A percentile compares a stretch with the other conserved stretches of the same genome.
These are phyloP conservation scores for Sphagnum fallax DNA, from an alignment of 228 moss, liverwort and hornwort genomes.

Conservation along the genomic window DNA sequence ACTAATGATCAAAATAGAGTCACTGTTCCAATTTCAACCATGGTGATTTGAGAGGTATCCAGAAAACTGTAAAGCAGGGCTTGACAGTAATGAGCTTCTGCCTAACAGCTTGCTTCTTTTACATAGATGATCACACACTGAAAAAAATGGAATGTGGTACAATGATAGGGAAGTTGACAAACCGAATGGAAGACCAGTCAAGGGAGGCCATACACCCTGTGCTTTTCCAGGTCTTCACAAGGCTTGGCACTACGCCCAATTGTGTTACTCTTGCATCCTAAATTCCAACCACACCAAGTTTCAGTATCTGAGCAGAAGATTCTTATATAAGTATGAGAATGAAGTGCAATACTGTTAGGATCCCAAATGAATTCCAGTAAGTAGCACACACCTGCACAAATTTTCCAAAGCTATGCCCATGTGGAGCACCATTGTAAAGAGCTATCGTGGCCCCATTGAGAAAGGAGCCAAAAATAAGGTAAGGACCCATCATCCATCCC, in stretches of 20 bases:
- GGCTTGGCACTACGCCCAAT: slow-evolving; percentile 70
- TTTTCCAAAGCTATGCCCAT: slow-evolving; percentile 61
- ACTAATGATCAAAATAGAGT: too few relatives aligned
- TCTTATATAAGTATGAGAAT: background rate
- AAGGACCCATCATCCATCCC: slow-evolving; percentile 96
- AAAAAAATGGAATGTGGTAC: background rate
- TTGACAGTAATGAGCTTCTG: background rate
- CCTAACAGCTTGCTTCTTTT: background rate
- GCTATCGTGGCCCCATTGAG: slow-evolving; percentile 71
- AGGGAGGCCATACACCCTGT: slow-evolving; percentile 59
- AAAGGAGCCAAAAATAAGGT: slow-evolving; percentile 50
- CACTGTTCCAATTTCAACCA: too few relatives aligned
- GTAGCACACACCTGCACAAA: slow-evolving; percentile 62
- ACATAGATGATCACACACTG: background rate
- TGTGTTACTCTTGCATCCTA: slow-evolving; percentile 68
- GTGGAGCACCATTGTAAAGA: slow-evolving; percentile 83
- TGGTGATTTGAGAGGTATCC: too few relatives aligned
- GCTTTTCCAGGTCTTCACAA: slow-evolving; percentile 72
- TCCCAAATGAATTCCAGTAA: too few relatives aligned
- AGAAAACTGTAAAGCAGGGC: background rate
- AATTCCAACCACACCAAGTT: background rate
- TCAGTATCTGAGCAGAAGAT: background rate
- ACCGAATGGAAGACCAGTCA: slow-evolving; percentile 73
- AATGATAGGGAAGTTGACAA: background rate
- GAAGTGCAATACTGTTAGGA: too few relatives aligned